These are phyloP conservation scores for Heterobasidion irregulare DNA, from an alignment of 1,284 basidiomycete species.

Conservation along the genomic window DNA sequence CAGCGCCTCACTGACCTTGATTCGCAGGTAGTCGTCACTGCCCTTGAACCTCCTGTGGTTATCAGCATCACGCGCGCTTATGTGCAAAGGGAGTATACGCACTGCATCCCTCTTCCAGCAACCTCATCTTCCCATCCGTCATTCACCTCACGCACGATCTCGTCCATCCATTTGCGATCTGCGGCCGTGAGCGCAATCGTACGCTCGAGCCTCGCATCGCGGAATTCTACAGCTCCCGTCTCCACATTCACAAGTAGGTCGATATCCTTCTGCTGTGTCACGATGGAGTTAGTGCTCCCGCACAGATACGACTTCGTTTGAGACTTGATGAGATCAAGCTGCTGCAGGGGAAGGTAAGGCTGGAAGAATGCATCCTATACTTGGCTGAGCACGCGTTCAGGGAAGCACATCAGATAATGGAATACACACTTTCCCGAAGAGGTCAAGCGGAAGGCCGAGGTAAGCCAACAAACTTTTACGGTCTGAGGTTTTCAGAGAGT, in stretches of 20 bases:
- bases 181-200: constrained; percentile 80
- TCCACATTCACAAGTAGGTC: constrained; percentile 93
- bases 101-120: constrained; percentile 57
- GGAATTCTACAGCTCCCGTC: constrained; percentile 76
- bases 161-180: constrained; percentile 94
- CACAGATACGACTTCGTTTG: constrained; percentile 81
- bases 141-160: constrained; percentile 74
- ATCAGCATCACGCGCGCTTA: constrained; percentile 6
- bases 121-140: constrained; percentile 69
- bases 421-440: constrained; percentile 66
- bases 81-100: constrained; percentile 20
- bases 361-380: constrained; percentile 89
- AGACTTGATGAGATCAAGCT: constrained; percentile 77
- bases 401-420: not conserved
- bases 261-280: constrained; percentile 88
- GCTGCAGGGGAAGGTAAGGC: constrained; percentile 94
- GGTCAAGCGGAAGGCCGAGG: constrained; percentile 83
- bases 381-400: not conserved
- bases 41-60: constrained; percentile 64
- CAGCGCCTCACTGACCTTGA: constrained; percentile 49
- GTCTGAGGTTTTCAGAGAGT: constrained; percentile 84
- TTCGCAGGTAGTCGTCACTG: constrained; percentile 86
- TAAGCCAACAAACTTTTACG: constrained; percentile 87
- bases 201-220: constrained; percentile 74
- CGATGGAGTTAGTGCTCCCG: constrained; percentile 93